Percentiles rank a stretch among this genome's conserved stretches.
Evolutionary conservation across 2,329 filamentous ascomycete species (phyloP).

Genomic region (Trichoderma hamatum): DNA sequence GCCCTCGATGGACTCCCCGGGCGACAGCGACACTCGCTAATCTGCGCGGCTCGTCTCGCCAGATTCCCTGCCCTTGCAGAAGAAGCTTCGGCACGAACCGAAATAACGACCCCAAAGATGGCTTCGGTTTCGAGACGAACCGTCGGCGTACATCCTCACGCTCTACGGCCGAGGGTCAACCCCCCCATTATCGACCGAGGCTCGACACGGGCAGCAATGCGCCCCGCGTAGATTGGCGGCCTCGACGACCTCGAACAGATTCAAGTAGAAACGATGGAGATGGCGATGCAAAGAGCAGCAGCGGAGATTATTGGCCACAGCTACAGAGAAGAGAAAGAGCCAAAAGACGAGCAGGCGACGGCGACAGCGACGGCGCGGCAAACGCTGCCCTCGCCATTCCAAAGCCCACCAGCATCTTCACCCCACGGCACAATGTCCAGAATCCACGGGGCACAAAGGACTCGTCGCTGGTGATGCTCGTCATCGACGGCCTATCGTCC

Average conservation of each 20-base stretch:
- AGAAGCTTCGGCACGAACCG: not conserved
- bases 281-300: not conserved
- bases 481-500: constrained; percentile 61
- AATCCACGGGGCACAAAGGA: constrained; percentile 5
- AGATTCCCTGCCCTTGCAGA: not conserved
- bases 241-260: not conserved
- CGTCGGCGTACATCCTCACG: not conserved
- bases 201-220: not conserved
- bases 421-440: not conserved
- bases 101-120: not conserved
- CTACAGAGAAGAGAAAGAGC: constrained; percentile 5
- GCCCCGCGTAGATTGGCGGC: not conserved
- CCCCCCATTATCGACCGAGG: not conserved
- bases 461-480: constrained; percentile 47
- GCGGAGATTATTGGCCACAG: constrained; percentile 13
- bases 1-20: constrained; percentile 36
- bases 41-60: constrained; percentile 13
- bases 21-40: constrained; percentile 31
- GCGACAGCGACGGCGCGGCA: not conserved
- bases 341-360: not conserved
- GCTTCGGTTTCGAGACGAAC: not conserved
- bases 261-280: not conserved
- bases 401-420: not conserved
- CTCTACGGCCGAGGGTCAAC: not conserved
- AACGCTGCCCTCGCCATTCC: not conserved